A percentile compares a stretch with the other conserved stretches of the same genome.
These are phyloP conservation scores for Graphilbum sp. DNA, from an alignment of 2,329 filamentous ascomycete species.

Conservation along the genomic window DNA sequence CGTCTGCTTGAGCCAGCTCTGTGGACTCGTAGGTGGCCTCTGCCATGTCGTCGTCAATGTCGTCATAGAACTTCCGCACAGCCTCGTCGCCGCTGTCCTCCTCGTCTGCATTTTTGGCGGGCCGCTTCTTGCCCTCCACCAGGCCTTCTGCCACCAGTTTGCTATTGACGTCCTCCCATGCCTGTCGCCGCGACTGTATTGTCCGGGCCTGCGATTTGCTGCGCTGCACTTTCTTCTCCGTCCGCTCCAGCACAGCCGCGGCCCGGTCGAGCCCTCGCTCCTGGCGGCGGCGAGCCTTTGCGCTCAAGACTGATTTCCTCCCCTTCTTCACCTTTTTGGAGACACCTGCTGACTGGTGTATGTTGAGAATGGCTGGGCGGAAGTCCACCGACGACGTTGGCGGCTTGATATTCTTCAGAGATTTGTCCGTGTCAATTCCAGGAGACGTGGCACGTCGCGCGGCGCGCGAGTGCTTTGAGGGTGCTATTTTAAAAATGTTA, in stretches of 20 bases:
- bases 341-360: conserved; percentile 51
- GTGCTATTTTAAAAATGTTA: conserved; percentile 22
- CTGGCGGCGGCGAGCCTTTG: conserved; percentile 36
- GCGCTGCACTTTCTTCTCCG: conserved; percentile 35
- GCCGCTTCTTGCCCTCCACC: not conserved
- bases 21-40: not conserved
- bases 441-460: conserved; percentile 57
- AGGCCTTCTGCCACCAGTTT: not conserved
- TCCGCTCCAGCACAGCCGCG: conserved; percentile 42
- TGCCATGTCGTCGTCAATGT: conserved; percentile 8
- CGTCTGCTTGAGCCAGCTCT: not conserved
- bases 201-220: conserved; percentile 32
- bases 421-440: conserved; percentile 55
- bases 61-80: conserved; percentile 7
- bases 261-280: conserved; percentile 42
- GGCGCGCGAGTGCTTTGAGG: conserved; percentile 56
- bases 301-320: conserved; percentile 36
- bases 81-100: conserved; percentile 9
- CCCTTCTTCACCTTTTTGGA: conserved; percentile 44
- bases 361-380: conserved; percentile 51
- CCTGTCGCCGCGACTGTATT: conserved; percentile 32
- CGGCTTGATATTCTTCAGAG: conserved; percentile 41
- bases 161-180: conserved; percentile 42
- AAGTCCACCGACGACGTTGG: conserved; percentile 29
- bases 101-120: not conserved